A percentile compares a stretch with the other conserved stretches of the same genome.
Conservation (phyloP, 1,284 basidiomycete genomes). For the Papiliotrema flavescens region DNA sequence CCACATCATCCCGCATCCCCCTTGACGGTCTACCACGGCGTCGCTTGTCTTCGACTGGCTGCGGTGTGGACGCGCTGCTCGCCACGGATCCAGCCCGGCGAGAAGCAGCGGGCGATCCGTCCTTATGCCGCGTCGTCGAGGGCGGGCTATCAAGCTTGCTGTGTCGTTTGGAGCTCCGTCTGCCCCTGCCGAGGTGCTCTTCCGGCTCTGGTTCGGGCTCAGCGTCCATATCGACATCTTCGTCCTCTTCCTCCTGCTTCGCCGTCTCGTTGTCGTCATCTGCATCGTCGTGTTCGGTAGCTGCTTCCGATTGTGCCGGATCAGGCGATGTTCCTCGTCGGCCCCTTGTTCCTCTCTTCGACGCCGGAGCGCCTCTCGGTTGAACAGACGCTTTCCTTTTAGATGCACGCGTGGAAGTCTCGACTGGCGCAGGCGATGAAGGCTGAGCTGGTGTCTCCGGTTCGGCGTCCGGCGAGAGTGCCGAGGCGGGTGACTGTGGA, state of each 20-base stretch:
- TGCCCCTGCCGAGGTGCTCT: constrained; percentile 16
- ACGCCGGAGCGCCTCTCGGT: constrained; percentile 19
- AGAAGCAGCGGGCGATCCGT: constrained; percentile 23
- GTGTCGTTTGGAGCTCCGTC: constrained; percentile 12
- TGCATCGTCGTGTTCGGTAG: constrained; percentile 7
- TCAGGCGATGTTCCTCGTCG: constrained; percentile 13
- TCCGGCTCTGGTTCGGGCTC: constrained; percentile 8
- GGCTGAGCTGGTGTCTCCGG: neutral
- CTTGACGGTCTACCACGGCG: neutral
- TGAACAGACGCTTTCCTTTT: constrained; percentile 31
- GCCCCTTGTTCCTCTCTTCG: constrained; percentile 20
- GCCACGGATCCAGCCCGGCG: constrained; percentile 33
- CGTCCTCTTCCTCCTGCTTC: too few species aligned
- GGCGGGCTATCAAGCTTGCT: constrained; percentile 15
- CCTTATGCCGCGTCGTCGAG: constrained; percentile 13
- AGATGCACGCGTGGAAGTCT: constrained; percentile 11
- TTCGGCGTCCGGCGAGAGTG: neutral
- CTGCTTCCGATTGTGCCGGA: constrained; percentile 9
- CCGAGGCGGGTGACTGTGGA: neutral
- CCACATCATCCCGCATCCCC: constrained; percentile 36
- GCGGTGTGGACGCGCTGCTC: constrained; percentile 19
- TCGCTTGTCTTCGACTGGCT: constrained; percentile 2
- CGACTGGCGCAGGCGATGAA: neutral
- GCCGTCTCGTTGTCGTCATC: neutral
- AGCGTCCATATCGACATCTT: constrained; percentile 6